Conservation (phyloP, 2,329 filamentous ascomycete species). For the Ophiostoma perfectum region DNA sequence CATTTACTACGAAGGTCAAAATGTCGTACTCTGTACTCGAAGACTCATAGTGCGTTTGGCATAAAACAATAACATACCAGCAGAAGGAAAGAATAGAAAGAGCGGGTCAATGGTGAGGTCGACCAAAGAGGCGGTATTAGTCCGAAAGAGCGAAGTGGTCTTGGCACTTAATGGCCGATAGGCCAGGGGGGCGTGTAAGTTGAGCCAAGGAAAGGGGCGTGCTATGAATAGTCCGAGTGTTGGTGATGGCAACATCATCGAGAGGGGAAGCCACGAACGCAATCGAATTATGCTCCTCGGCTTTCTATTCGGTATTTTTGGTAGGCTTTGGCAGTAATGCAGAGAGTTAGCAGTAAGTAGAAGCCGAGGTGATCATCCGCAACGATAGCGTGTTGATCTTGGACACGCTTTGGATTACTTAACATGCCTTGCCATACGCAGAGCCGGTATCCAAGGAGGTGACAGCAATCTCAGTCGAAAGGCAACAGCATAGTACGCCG, state of each 20-base stretch:
- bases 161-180: neutral
- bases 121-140: conserved; percentile 10
- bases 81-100: neutral
- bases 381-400: neutral
- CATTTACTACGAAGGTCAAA: neutral
- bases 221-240: neutral
- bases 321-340: neutral
- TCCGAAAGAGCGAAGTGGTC: conserved; percentile 11
- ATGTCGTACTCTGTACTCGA: neutral
- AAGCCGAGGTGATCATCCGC: neutral
- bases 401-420: neutral
- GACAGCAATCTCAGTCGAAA: too few relatives aligned
- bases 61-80: neutral
- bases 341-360: too few relatives aligned
- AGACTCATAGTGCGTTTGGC: neutral
- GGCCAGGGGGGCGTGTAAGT: neutral
- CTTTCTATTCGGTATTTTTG: neutral
- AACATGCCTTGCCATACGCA: neutral
- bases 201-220: neutral
- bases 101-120: conserved; percentile 4
- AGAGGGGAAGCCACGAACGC: neutral
- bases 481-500: too few relatives aligned
- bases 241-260: neutral
- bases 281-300: neutral
- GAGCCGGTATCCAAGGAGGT: neutral